Base-by-base conservation (phyloP, 2,329 filamentous ascomycete species). In the Polytolypa hystricis region DNA sequence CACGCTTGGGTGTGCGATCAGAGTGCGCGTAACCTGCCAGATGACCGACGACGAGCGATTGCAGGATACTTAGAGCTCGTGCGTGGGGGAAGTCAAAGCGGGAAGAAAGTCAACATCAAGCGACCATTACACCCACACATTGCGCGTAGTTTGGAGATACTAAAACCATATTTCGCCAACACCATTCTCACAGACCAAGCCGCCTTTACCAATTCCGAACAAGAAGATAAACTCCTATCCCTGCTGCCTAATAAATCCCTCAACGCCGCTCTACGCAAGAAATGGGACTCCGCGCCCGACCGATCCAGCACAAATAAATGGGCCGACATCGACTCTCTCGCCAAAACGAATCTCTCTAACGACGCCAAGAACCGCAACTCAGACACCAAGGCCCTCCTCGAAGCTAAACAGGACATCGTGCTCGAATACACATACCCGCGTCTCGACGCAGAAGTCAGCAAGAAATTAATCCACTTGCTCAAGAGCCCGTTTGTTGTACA, bases 1-100 rank as follows among this genome's bases (percentile, higher is more conserved):
- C 91, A 98, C 77, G 91, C 91, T 4, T 98, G 91, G 91, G 83
- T 98, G 8, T 96, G 89, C 56, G 91, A 98, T 58, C 84, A 81
- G 54, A 79, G 80, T 39, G 91, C 87, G 1, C 75, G 91, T 39
- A 71, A 71, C 21, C 74, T 98, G 67, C 82, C 93, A 45, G 91
- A 98, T 51, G 74, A 81, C 49, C 86, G 84, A 61, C 75, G 91
- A 38, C 77, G 77, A 47, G 83, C 87, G 0, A 80, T 98, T 42
- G 85, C 85, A 0, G 79, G 83, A 15, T 98, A 96, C 54, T 70
- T 98, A 10, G 87, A 95, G 52, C 72, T 96, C 2, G 67, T 96
- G n/a, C 81, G 78, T 46, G 91, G 91, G 39, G 85, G 86, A 39
- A 74, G 83, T 14, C 81, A 93, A 56, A 79, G 79, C 48, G 84